Conservation (phyloP, 306 rosid species). For the Pachyrhizus erosus region DNA sequence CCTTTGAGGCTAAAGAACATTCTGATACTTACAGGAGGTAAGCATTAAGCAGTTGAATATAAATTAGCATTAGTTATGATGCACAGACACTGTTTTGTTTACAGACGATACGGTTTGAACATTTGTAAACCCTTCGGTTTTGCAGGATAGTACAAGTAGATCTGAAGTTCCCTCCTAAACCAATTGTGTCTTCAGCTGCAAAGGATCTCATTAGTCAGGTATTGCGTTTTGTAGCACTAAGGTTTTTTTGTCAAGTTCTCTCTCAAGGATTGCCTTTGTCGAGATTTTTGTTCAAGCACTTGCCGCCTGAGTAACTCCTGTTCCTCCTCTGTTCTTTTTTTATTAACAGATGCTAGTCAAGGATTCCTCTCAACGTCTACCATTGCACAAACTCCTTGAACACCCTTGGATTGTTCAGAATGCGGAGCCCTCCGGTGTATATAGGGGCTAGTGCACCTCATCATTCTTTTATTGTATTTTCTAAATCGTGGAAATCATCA, state of each 20-base stretch:
- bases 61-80: background rate
- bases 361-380: conserved; percentile 84
- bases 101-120: too few species aligned
- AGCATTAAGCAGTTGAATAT: conserved; percentile 10
- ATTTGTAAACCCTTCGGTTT: too few species aligned
- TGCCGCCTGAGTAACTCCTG: background rate
- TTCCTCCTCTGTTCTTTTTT: background rate
- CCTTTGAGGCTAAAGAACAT: conserved; percentile 98
- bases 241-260: background rate
- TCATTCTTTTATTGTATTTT: background rate
- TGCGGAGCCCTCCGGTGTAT: conserved; percentile 93
- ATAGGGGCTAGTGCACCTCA: conserved; percentile 54
- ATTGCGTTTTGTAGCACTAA: background rate
- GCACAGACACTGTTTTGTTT: background rate
- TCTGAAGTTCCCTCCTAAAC: conserved; percentile 92
- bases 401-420: conserved; percentile 99
- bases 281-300: conserved; percentile 25
- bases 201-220: conserved; percentile 98
- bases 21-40: conserved; percentile 98
- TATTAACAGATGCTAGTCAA: conserved; percentile 85
- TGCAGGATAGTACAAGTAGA: conserved; percentile 95
- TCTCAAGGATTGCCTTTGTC: background rate
- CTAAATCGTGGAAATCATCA: too few species aligned
- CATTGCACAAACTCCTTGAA: conserved; percentile 90
- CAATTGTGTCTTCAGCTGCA: conserved; percentile 88